Evolutionary conservation across 2,329 filamentous ascomycete genomes (phyloP), one percentile per base, ranked within the genome.

Genomic region (Colletotrichum graminicola): DNA sequence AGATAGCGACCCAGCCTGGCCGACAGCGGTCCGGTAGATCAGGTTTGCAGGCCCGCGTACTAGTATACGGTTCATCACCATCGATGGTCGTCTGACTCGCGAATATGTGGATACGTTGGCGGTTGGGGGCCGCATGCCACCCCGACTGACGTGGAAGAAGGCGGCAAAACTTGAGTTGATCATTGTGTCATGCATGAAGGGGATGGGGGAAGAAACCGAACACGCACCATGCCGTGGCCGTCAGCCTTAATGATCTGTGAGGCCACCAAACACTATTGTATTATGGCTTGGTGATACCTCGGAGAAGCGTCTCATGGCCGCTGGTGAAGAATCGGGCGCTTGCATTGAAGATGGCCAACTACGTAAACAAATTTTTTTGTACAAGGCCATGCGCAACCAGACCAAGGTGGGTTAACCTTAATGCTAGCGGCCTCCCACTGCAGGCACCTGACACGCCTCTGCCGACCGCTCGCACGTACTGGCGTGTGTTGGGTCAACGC

Each of bases 391-490:
- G 59, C 43, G 68, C 54, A 68, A 43, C 68, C 68, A 68, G 65
- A 43, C 65, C 68, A 68, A 68, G 54, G 65, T 60, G 60, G 59
- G 68, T 71, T 71, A 71, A 71, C 68, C 68, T 71, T 68, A 71
- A 71, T 47, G 45, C 60, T 71, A 71, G 68, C 68, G 68, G 65
- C 65, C 39, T 63, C 45, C 59, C 68, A 60, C 65, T 68, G 45
- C 68, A 68, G 65, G 65, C 68, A 71, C 68, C 68, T 71, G 68
- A 71, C 68, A 71, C 68, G 59, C 65, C 65, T 71, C 59, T 71
- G 65, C 59, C 68, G 68, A 67, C 59, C 60, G 65, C 59, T 60
- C 65, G 68, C 68, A 71, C 68, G 59, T 71, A 49, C 52, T 68
- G 65, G 65, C 36, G 52, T 52, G 36, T 68, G 32, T 29, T n/a